A percentile compares a stretch with the other conserved stretches of the same genome.
Conservation (phyloP, 2,329 filamentous ascomycete genomes). For the Hypoxylon sp. region DNA sequence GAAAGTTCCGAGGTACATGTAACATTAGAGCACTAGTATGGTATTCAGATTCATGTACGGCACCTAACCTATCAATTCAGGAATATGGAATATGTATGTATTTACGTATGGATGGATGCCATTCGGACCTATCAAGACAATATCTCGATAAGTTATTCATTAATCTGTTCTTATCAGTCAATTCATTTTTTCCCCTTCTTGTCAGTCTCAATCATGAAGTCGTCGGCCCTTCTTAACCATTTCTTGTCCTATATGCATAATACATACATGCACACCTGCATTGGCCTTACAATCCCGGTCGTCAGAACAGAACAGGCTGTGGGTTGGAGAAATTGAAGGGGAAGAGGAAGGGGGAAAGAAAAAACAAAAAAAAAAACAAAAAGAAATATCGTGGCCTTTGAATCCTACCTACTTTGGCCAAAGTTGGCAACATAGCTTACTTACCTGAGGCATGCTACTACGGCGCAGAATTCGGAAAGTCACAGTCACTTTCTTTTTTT, state of each 20-base stretch:
- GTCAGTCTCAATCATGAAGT: slow-evolving; percentile 24
- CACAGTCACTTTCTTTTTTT: slow-evolving; percentile 25
- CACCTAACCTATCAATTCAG: not conserved
- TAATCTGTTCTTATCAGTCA: slow-evolving; percentile 40
- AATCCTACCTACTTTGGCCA: slow-evolving; percentile 25
- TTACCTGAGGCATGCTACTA: slow-evolving; percentile 26
- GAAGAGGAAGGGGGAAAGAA: slow-evolving; percentile 7
- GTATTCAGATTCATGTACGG: not conserved
- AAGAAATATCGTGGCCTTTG: slow-evolving; percentile 10
- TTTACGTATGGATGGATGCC: not conserved
- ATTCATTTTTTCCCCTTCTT: slow-evolving; percentile 18
- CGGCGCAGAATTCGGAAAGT: slow-evolving; percentile 43
- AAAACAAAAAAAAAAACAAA: slow-evolving; percentile 1
- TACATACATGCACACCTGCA: slow-evolving; percentile 40
- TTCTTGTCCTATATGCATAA: slow-evolving; percentile 33
- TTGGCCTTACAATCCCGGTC: slow-evolving; percentile 36
- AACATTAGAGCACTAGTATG: no score
- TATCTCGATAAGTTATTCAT: slow-evolving; percentile 25
- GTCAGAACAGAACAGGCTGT: slow-evolving; percentile 26
- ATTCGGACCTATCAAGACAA: slow-evolving; percentile 26
- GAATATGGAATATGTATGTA: slow-evolving; percentile 12
- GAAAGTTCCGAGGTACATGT: no score
- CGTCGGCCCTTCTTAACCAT: slow-evolving; percentile 43
- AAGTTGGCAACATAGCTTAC: slow-evolving; percentile 26
- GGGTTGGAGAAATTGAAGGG: slow-evolving; percentile 25